These are phyloP conservation scores for Lipomyces chichibuensis DNA, from an alignment of 805 yeast species.

Conservation along the genomic window DNA sequence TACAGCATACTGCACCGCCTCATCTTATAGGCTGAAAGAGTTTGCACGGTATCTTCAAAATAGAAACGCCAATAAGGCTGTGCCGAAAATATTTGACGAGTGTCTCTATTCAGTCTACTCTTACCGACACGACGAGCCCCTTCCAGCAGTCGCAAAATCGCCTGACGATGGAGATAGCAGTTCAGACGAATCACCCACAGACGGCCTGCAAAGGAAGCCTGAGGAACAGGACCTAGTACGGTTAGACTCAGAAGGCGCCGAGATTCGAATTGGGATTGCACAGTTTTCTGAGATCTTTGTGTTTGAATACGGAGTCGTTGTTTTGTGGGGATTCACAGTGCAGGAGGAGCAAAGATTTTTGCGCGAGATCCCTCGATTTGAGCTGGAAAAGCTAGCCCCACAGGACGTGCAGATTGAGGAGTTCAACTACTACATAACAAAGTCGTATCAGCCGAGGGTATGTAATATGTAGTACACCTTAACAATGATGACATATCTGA, in stretches of 20 bases:
- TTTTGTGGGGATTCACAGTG: slow-evolving; percentile 91
- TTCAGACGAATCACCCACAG: background rate
- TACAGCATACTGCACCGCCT: slow-evolving; percentile 95
- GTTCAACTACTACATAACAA: slow-evolving; percentile 91
- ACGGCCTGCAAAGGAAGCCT: slow-evolving; percentile 3
- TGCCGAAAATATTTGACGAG: slow-evolving; percentile 90
- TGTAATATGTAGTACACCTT: slow-evolving; percentile 43
- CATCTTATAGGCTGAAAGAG: slow-evolving; percentile 87
- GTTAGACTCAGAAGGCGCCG: slow-evolving; percentile 93
- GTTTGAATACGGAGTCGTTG: slow-evolving; percentile 96
- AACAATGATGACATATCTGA: background rate
- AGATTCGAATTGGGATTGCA: slow-evolving; percentile 79
- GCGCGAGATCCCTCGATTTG: slow-evolving; percentile 85
- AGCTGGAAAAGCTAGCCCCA: slow-evolving; percentile 80
- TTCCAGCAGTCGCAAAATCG: slow-evolving; percentile 1
- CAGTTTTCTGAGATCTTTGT: slow-evolving; percentile 74
- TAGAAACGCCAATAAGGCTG: slow-evolving; percentile 58
- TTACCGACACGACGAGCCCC: slow-evolving; percentile 33
- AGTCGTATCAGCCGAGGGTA: slow-evolving; percentile 84
- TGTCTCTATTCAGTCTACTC: slow-evolving; percentile 91
- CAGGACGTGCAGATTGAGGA: slow-evolving; percentile 95
- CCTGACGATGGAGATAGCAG: slow-evolving; percentile 8
- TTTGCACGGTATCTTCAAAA: slow-evolving; percentile 82
- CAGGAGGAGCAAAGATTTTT: slow-evolving; percentile 82
- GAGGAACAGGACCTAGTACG: slow-evolving; percentile 52